Evolutionary conservation across 371 early-diverging fungal genomes (phyloP), one percentile per base, ranked within the genome.

Genomic region (Mucor mucedo): DNA sequence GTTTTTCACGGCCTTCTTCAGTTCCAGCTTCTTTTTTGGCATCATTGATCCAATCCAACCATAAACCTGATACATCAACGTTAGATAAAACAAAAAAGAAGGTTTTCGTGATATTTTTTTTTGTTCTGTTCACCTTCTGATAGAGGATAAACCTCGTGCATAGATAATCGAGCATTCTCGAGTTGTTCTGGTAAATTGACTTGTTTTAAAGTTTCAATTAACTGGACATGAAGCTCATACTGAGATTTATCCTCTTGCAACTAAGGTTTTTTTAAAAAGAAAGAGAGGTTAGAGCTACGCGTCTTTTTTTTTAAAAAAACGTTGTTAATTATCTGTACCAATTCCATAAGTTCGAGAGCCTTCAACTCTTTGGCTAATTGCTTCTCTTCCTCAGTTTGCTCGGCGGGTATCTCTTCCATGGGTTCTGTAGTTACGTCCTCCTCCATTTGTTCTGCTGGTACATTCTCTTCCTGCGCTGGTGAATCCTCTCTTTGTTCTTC

Each of bases 1-100:
- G 38, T n/a, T 62, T 72, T 38, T 39, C 40, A 38, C 84, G 77
- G 9, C 73, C 75, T 58, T 78, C 77, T 27, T 63, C 66, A 1
- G 70, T 70, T 14, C 66, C 52, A 2, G 71, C 77, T 29, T 72
- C 55, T 9, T 64, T 66, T 48, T 71, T 79, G 13, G 83, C 78
- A 54, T 88, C 89, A 8, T 85, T 68, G 60, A 89, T 79, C 91
- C 91, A 90, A 55, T 85, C 86, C 27, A 86, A 54, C 89, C 89
- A 90, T 65, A 90, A 50, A 7, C 66, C 89, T 89, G 58, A 52
- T 32, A 14, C 27, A 28, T 9, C 38, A 29, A n/a, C n/a, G 4
- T 28, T 35, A 10, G 27, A 49, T 30, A n/a, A n/a, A 42, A n/a
- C n/a, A 42, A 42, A 14, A 10, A 4, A 10, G 44, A 11, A 9